phyloP scores from a whole-genome alignment of 2,329 filamentous ascomycete species.

The Aspergillus aculeatus region DNA sequence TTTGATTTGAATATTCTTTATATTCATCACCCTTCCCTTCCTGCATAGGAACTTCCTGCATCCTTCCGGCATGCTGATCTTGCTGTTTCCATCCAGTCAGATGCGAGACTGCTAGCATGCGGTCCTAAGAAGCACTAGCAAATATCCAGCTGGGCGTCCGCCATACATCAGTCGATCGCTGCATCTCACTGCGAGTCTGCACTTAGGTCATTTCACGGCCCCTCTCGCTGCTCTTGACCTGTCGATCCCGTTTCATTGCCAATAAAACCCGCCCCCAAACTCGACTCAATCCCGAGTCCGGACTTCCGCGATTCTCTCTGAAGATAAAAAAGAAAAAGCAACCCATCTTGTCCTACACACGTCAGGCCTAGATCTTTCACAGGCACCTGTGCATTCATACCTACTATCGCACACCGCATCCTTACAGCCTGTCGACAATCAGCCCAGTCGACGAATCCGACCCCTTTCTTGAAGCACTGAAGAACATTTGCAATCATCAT shows the following conservation, averaged over 20 bases:
- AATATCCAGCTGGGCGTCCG: slow-evolving; percentile 14
- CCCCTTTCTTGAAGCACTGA: slow-evolving; percentile 3
- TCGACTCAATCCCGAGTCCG: neutral
- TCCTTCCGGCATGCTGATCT: slow-evolving; percentile 11
- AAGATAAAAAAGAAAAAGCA: slow-evolving; percentile 5
- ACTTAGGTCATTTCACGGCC: slow-evolving; percentile 5
- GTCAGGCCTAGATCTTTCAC: slow-evolving; percentile 6
- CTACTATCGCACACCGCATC: slow-evolving; percentile 13
- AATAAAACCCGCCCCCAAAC: neutral
- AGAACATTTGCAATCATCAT: slow-evolving; percentile 8
- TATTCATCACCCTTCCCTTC: slow-evolving; percentile 7
- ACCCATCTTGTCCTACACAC: neutral
- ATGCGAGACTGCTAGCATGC: slow-evolving; percentile 22
- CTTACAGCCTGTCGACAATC: slow-evolving; percentile 8
- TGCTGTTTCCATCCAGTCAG: slow-evolving; percentile 20
- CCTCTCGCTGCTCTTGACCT: neutral
- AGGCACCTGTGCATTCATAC: neutral
- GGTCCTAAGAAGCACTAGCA: slow-evolving; percentile 19
- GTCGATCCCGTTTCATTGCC: slow-evolving; percentile 1
- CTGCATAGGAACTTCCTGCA: slow-evolving; percentile 1
- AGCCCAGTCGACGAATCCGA: slow-evolving; percentile 6
- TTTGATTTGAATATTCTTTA: slow-evolving; percentile 4
- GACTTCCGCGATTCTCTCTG: slow-evolving; percentile 2
- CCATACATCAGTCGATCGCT: slow-evolving; percentile 14
- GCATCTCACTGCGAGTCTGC: slow-evolving; percentile 4